These are phyloP conservation scores for Pseudonitzschia multistriata DNA, from an alignment of 108 stramenopile genomes.

Conservation along the genomic window DNA sequence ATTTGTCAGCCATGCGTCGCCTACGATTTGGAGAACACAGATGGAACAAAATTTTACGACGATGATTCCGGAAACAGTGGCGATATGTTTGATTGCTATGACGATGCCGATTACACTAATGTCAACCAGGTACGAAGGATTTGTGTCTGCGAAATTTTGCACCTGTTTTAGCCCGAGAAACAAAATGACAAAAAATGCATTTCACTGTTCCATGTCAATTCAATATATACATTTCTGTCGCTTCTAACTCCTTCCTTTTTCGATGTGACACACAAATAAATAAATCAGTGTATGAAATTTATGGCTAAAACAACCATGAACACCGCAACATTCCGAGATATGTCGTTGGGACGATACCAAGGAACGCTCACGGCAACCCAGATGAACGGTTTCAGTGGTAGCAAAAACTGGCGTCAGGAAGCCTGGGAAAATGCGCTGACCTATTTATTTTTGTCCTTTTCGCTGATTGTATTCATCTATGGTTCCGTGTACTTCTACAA, in stretches of 20 bases:
- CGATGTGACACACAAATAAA: background rate
- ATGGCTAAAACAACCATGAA: constrained; percentile 49
- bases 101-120: constrained; percentile 56
- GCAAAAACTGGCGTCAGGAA: constrained; percentile 5
- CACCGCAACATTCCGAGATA: constrained; percentile 56
- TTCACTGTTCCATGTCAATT: background rate
- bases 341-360: constrained; percentile 43
- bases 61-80: constrained; percentile 34
- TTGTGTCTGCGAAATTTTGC: too few relatives aligned
- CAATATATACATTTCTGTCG: background rate
- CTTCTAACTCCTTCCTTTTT: background rate
- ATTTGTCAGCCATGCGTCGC: constrained; percentile 63
- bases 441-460: constrained; percentile 3
- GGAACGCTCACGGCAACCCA: constrained; percentile 40
- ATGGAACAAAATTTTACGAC: constrained; percentile 37
- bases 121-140: constrained; percentile 53
- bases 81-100: constrained; percentile 44
- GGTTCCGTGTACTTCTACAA: constrained; percentile 8
- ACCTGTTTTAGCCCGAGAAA: too few relatives aligned
- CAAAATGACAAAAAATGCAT: too few relatives aligned
- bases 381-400: constrained; percentile 35
- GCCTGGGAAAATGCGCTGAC: background rate
- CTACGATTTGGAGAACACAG: constrained; percentile 31
- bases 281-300: constrained; percentile 55
- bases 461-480: background rate